phyloP scores from a whole-genome alignment of 1,284 basidiomycete genomes.

The Cutaneotrichosporon sp. region DNA sequence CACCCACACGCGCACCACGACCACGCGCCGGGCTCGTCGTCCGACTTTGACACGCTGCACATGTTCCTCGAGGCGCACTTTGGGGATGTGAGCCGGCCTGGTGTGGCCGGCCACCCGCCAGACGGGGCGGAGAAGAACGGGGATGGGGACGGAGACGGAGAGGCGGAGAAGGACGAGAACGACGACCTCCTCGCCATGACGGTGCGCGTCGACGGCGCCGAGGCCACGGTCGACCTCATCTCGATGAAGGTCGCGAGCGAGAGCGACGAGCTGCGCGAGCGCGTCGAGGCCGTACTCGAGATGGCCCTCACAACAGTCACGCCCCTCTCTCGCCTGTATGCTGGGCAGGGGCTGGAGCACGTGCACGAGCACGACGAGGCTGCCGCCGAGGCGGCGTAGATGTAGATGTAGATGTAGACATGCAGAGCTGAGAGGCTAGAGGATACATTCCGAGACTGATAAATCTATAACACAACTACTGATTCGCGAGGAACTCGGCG shows the following conservation, averaged over 20 bases:
- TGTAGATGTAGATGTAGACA: not conserved
- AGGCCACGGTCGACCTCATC: slow-evolving; percentile 46
- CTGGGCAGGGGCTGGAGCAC: slow-evolving; percentile 33
- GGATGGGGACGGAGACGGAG: not conserved
- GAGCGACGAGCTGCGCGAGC: slow-evolving; percentile 66
- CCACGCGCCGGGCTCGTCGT: slow-evolving; percentile 25
- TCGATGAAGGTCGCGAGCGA: slow-evolving; percentile 65
- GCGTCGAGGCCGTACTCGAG: slow-evolving; percentile 80
- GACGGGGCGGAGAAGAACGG: slow-evolving; percentile 31
- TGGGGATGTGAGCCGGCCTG: slow-evolving; percentile 64
- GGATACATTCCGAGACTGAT: not conserved
- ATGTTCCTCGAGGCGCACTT: slow-evolving; percentile 96
- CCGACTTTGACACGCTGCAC: slow-evolving; percentile 69
- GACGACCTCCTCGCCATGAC: slow-evolving; percentile 48
- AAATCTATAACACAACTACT: not conserved
- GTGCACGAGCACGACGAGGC: slow-evolving; percentile 11
- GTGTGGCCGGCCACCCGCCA: slow-evolving; percentile 25
- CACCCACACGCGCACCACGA: slow-evolving; percentile 60
- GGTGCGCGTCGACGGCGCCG: slow-evolving; percentile 47
- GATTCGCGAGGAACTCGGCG: slow-evolving; percentile 13
- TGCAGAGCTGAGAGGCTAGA: not conserved
- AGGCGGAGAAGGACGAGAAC: not conserved
- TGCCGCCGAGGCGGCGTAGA: not conserved
- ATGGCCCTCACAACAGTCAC: slow-evolving; percentile 87
- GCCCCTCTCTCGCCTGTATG: slow-evolving; percentile 62